These are phyloP conservation scores for Stylosanthes scabra DNA, from an alignment of 331 rosid species.

Conservation along the genomic window DNA sequence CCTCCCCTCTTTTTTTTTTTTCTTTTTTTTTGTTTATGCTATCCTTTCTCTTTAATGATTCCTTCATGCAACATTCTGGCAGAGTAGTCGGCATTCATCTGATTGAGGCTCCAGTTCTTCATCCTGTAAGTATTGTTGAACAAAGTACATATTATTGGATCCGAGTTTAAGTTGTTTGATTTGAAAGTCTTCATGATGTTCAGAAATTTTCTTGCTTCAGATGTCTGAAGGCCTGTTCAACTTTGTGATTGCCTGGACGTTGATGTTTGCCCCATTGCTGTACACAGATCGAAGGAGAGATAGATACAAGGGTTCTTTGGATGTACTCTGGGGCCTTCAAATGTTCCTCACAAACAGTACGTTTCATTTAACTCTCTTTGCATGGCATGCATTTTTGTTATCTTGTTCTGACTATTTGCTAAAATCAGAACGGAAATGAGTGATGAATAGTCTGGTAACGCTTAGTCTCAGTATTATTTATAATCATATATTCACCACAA, in stretches of 20 bases:
- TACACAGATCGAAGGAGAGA: conserved; percentile 74
- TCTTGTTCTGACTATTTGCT: conserved; percentile 8
- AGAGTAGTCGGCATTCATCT: conserved; percentile 80
- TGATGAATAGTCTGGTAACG: background rate
- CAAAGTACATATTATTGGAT: conserved; percentile 36
- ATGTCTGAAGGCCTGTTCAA: conserved; percentile 93
- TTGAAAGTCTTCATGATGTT: conserved; percentile 33
- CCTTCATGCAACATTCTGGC: conserved; percentile 52
- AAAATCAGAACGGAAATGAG: background rate
- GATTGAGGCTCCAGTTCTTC: conserved; percentile 90
- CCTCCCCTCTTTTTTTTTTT: no score
- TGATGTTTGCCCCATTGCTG: conserved; percentile 92
- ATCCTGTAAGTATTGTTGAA: conserved; percentile 69
- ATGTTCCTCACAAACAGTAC: conserved; percentile 95
- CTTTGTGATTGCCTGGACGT: conserved; percentile 94
- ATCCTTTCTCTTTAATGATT: conserved; percentile 45
- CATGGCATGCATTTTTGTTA: conserved; percentile 20
- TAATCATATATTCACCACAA: background rate
- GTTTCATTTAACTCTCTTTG: conserved; percentile 40
- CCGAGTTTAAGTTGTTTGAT: conserved; percentile 13
- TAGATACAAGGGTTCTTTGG: conserved; percentile 77
- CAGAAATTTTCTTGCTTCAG: conserved; percentile 46
- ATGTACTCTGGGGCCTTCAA: conserved; percentile 81
- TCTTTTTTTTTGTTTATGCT: no score
- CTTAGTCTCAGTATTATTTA: background rate